A percentile compares a stretch with the other conserved stretches of the same genome.
These are phyloP conservation scores for Blepharisma undulans DNA, from an alignment of 169 alveolate genomes.

Conservation along the genomic window DNA sequence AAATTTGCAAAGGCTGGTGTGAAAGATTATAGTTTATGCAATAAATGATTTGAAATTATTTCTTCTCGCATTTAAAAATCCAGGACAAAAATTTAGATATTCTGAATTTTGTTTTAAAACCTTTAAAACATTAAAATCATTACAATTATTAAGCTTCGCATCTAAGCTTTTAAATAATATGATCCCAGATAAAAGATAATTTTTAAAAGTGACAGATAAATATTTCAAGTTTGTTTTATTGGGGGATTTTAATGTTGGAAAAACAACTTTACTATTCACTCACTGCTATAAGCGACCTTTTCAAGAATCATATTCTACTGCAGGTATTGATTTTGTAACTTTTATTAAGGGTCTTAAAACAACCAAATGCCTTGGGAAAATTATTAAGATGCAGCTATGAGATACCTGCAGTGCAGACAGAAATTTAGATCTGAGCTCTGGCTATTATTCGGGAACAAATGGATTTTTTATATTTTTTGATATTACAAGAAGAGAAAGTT, in stretches of 20 bases:
- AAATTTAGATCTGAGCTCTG: conserved; percentile 10
- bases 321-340: neutral
- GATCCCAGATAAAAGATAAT: too few species aligned
- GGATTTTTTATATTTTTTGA: conserved; percentile 84
- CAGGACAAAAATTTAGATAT: too few species aligned
- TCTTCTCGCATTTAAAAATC: too few species aligned
- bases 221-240: neutral
- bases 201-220: too few species aligned
- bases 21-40: too few species aligned
- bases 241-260: neutral
- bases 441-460: conserved; percentile 45
- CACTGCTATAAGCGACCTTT: neutral
- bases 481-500: conserved; percentile 90
- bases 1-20: too few species aligned
- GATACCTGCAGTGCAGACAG: conserved; percentile 48
- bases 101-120: too few species aligned
- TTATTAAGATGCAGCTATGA: conserved; percentile 40
- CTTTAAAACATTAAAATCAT: too few species aligned
- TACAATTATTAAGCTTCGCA: too few species aligned
- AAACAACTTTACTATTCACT: neutral
- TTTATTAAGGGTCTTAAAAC: neutral
- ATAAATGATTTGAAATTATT: too few species aligned
- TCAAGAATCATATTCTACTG: too few species aligned
- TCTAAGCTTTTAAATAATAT: too few species aligned
- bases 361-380: neutral